Evolutionary conservation across 2,329 filamentous ascomycete species (phyloP), one percentile per base, ranked within the genome.

Genomic region (Calcarisporium arbuscula): DNA sequence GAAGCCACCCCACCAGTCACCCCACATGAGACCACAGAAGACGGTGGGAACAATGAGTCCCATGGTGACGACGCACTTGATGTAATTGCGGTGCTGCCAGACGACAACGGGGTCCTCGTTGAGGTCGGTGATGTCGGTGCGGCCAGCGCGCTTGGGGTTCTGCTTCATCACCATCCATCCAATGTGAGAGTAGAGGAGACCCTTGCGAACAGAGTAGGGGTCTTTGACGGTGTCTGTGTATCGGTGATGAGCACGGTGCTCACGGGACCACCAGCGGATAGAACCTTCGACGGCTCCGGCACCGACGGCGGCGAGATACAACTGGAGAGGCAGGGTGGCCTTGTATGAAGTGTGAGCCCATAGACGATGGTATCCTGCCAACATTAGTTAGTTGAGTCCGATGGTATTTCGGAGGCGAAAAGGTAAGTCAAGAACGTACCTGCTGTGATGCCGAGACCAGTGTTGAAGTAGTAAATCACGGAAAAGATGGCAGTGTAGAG

Each of bases 161-260:
- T 94, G 86, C 73, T 90, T 90, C 74, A 94, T 80, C 53, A 94
- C 64, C 85, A 94, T 92, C 86, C 86, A 94, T 52, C 86, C 86
- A 38, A 94, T 68, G 66, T 64, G 56, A 12, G 77, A 87, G 74
- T 89, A 90, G 48, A 87, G 64, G 32, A 92, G 73, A 48, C 86
- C 86, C 72, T 94, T 94, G 65, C 85, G 81, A 50, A 94, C 86
- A 17, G 84, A 89, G 70, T 94, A 94, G 32, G 86, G 87, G 49
- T 94, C 86, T 70, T 92, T 92, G 23, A 89, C 84, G 53, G 86
- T 94, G 57, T 94, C 87, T 67, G 87, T 94, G 61, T 92, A 94
- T 52, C 87, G 77, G 72, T 94, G 86, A 62, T 94, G 86, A 52
- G 85, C 83, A 48, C 87, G 81, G 67, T 94, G 87, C 56, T 82